Conservation (phyloP, 23 red algal species). For the Agarophyton chilense region DNA sequence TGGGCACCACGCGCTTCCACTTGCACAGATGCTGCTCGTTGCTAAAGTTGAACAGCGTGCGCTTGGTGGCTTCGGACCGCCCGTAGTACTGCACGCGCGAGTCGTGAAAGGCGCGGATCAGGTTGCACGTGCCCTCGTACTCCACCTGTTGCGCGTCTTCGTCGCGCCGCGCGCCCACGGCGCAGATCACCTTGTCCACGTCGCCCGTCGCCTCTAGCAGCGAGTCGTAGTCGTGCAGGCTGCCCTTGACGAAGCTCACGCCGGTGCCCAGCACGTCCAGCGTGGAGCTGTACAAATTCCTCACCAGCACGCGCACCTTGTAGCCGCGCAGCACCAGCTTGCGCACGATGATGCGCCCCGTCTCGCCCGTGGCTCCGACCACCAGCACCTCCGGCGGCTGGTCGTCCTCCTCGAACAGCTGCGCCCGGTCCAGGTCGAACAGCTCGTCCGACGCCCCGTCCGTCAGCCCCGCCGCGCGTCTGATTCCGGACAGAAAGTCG, state of each 20-base stretch:
- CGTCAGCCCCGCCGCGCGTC: conserved; percentile 49
- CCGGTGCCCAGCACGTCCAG: conserved; percentile 87
- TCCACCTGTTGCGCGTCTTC: conserved; percentile 68
- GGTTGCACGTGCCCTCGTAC: conserved; percentile 60
- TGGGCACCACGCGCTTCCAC: conserved; percentile 71
- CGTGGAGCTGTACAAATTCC: conserved; percentile 81
- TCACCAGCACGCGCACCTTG: conserved; percentile 88
- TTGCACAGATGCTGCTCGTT: conserved; percentile 54
- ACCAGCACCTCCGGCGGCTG: conserved; percentile 88
- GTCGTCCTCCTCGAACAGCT: conserved; percentile 49
- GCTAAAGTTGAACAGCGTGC: conserved; percentile 89
- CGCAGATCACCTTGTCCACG: conserved; percentile 97
- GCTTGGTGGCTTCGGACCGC: conserved; percentile 86
- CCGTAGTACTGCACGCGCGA: conserved; percentile 82
- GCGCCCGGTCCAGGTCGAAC: conserved; percentile 53
- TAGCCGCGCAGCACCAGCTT: conserved; percentile 95
- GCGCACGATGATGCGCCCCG: conserved; percentile 90
- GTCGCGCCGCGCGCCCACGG: conserved; percentile 44
- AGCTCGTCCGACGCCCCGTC: not conserved
- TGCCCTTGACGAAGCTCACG: conserved; percentile 85
- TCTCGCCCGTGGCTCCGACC: conserved; percentile 89
- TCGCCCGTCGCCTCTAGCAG: conserved; percentile 87
- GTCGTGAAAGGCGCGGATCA: conserved; percentile 93
- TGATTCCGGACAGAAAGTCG: conserved; percentile 56
- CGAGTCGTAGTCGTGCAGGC: conserved; percentile 75